Percentiles rank a stretch among this genome's conserved stretches.
phyloP scores from a whole-genome alignment of 2,329 filamentous ascomycete genomes.

The Talaromyces sp. region DNA sequence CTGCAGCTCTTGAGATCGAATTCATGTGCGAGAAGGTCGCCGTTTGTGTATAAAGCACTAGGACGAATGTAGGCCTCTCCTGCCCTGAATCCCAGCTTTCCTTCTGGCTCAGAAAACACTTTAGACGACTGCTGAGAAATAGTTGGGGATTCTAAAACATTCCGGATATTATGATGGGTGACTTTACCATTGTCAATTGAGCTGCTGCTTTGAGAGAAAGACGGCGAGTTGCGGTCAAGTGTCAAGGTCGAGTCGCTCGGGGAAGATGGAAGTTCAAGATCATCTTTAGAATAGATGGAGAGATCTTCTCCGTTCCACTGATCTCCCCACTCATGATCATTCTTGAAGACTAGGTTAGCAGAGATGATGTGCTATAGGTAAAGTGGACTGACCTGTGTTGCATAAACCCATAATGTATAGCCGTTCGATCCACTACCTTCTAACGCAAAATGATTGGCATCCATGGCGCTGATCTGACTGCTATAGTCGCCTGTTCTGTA shows the following conservation, averaged over 20 bases:
- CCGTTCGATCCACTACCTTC: conserved; percentile 81
- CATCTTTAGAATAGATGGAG: conserved; percentile 82
- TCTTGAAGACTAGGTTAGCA: conserved; percentile 46
- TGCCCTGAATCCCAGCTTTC: conserved; percentile 72
- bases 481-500: conserved; percentile 95
- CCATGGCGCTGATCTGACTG: conserved; percentile 86
- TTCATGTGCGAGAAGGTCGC: conserved; percentile 65
- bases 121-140: conserved; percentile 57
- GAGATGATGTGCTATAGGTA: not conserved
- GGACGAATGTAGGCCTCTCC: conserved; percentile 92
- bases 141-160: conserved; percentile 56
- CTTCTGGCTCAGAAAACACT: conserved; percentile 51
- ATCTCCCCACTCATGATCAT: conserved; percentile 84
- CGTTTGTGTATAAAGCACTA: conserved; percentile 70
- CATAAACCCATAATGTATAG: conserved; percentile 87
- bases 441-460: conserved; percentile 91
- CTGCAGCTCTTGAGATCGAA: conserved; percentile 79
- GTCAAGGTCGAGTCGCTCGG: conserved; percentile 37
- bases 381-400: conserved; percentile 55
- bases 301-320: conserved; percentile 97
- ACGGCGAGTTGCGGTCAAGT: conserved; percentile 45
- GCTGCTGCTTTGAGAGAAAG: conserved; percentile 52
- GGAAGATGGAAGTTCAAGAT: conserved; percentile 54
- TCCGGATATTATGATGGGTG: conserved; percentile 71
- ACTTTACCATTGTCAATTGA: conserved; percentile 50